These are phyloP conservation scores for Aureobasidium pullulans DNA, from an alignment of 2,329 filamentous ascomycete genomes.

Conservation along the genomic window DNA sequence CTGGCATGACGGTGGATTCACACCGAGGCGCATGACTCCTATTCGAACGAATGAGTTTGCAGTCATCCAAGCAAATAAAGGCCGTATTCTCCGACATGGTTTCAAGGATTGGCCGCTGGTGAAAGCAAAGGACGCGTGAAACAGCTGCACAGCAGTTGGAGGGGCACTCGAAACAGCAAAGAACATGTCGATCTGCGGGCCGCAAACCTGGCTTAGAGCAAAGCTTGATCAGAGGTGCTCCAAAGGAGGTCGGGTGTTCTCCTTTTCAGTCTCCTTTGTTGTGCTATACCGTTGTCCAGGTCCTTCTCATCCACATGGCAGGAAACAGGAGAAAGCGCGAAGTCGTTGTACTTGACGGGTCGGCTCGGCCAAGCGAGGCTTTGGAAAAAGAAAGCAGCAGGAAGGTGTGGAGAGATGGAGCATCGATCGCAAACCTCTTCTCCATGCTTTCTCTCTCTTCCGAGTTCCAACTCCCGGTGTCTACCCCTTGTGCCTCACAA, in stretches of 20 bases:
- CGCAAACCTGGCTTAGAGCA: background rate
- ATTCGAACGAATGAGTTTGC: background rate
- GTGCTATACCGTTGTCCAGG: background rate
- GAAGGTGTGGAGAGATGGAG: background rate
- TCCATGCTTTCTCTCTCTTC: background rate
- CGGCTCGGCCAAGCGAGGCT: constrained; percentile 1
- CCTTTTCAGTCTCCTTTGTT: background rate
- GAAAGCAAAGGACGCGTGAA: constrained; percentile 1
- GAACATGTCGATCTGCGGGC: background rate
- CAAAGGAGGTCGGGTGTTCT: background rate
- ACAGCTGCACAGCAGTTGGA: constrained; percentile 1
- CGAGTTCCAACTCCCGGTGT: background rate
- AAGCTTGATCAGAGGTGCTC: background rate
- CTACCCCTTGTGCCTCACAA: background rate
- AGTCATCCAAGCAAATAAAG: background rate
- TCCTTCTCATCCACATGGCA: background rate
- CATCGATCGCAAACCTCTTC: background rate
- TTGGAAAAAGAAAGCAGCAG: background rate
- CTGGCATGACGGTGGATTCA: background rate
- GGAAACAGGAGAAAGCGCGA: background rate
- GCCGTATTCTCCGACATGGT: background rate
- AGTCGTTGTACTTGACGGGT: background rate
- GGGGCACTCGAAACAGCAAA: background rate
- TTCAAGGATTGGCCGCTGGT: background rate
- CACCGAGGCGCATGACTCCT: constrained; percentile 2